A percentile compares a stretch with the other conserved stretches of the same genome.
Evolutionary conservation across 2,329 filamentous ascomycete species (phyloP).

Genomic region (Aspergillus bombycis): DNA sequence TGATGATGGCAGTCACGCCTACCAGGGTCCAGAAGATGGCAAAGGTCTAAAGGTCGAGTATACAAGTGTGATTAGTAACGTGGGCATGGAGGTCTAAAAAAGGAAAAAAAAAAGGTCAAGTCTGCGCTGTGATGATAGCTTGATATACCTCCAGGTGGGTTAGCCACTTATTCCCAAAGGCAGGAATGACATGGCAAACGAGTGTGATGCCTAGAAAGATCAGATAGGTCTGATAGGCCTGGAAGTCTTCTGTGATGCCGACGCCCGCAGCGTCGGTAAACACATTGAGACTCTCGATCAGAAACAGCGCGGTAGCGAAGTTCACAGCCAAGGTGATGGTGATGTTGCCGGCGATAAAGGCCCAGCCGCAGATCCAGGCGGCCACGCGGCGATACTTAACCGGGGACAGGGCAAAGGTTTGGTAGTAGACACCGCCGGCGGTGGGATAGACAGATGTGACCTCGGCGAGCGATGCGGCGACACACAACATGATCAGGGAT

Average conservation of each 20-base stretch:
- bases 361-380: conserved; percentile 70
- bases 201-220: conserved; percentile 72
- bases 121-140: not conserved
- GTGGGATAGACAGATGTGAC: conserved; percentile 70
- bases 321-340: conserved; percentile 75
- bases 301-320: conserved; percentile 66
- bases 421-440: conserved; percentile 70
- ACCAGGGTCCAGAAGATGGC: conserved; percentile 71
- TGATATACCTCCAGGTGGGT: conserved; percentile 66
- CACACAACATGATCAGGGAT: conserved; percentile 63
- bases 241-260: conserved; percentile 58
- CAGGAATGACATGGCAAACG: conserved; percentile 55
- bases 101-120: too few species aligned
- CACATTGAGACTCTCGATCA: conserved; percentile 59
- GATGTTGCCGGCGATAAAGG: conserved; percentile 77
- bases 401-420: conserved; percentile 67
- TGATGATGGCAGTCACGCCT: conserved; percentile 64
- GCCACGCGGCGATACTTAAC: conserved; percentile 66
- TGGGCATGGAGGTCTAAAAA: not conserved
- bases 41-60: conserved; percentile 66
- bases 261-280: conserved; percentile 53
- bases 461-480: conserved; percentile 68
- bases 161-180: conserved; percentile 57
- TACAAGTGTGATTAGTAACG: not conserved
- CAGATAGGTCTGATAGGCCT: conserved; percentile 67